Base-by-base conservation (phyloP, 306 rosid genomes). In the Gynostemma pentaphyllum region DNA sequence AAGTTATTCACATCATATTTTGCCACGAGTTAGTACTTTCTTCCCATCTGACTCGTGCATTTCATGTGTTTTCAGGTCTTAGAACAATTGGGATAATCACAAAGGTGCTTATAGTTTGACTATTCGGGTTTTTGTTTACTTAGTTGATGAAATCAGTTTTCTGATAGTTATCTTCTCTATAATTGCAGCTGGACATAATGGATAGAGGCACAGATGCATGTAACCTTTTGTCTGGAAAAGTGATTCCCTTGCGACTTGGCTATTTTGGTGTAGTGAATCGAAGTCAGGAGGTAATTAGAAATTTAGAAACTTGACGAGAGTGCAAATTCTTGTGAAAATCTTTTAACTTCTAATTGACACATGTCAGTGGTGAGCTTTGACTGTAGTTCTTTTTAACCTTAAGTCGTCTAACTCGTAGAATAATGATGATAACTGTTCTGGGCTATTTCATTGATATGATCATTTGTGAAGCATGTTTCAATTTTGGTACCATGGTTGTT, bases 201-300 rank as follows among this genome's bases (percentile, higher is more conserved):
- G 99, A 94, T 76, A 88, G 99, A 86, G 99, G 99, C 82, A 94
- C 99, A 30, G 99, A 94, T 82, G 99, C 99, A 24, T 84, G 89
- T 41, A 94, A 94, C 76, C 86, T 94, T 64, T 84, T 94, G 84
- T 87, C 73, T 27, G 99, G 99, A 80, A 88, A 94, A 84, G 86
- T 94, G 66, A 94, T 94, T 72, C 99, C 97, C 57, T 82, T 94
- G 32, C 86, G 90, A 75, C 99, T 88, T 78, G 99, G 99, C 67
- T 94, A 94, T 68, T 80, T 94, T 50, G 99, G 95, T 9, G 95
- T 94, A 67, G 97, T 94, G 69, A 94, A 94, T 78, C 96, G 99
- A 46, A 88, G 99, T 75, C 99, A 94, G 65, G 99, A 94, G 99
- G 97, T 88, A 84, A 76, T 72, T 63, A 59, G 19, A 55, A 64